phyloP scores from a whole-genome alignment of 352 stramenopile species.

The Phytopythium montanum region DNA sequence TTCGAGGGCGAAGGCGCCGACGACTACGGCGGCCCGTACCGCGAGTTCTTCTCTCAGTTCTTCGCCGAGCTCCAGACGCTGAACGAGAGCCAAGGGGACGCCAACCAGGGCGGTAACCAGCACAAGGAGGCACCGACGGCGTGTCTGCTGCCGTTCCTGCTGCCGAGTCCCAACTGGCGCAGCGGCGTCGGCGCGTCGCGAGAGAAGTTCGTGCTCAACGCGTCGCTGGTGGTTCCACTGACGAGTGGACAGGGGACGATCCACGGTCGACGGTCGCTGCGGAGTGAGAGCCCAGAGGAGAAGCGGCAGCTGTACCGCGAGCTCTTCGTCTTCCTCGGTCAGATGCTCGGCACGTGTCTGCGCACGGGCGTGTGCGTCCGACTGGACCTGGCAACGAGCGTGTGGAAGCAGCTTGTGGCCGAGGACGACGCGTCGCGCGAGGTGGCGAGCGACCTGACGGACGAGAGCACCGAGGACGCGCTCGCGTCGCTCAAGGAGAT shows the following conservation, averaged over 20 bases:
- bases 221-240: constrained; percentile 12
- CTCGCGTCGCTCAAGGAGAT: constrained; percentile 57
- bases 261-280: background rate
- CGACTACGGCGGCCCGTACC: constrained; percentile 93
- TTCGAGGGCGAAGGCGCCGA: constrained; percentile 94
- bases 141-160: constrained; percentile 81
- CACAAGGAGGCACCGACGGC: background rate
- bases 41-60: constrained; percentile 91
- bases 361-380: constrained; percentile 75
- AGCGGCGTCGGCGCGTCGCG: constrained; percentile 74
- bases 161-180: constrained; percentile 86
- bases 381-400: constrained; percentile 59
- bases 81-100: background rate
- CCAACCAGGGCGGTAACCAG: background rate
- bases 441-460: background rate
- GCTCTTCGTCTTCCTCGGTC: constrained; percentile 89
- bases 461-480: constrained; percentile 19
- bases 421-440: constrained; percentile 21
- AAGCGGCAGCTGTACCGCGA: constrained; percentile 64
- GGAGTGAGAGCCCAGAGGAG: constrained; percentile 34
- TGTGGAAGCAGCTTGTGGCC: constrained; percentile 74
- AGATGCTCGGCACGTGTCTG: constrained; percentile 88
- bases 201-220: constrained; percentile 86
- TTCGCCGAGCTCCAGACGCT: constrained; percentile 67
- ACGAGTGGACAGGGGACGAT: background rate